Conservation (phyloP, 140 eudicot genomes). For the Ambrosia hybrid region DNA sequence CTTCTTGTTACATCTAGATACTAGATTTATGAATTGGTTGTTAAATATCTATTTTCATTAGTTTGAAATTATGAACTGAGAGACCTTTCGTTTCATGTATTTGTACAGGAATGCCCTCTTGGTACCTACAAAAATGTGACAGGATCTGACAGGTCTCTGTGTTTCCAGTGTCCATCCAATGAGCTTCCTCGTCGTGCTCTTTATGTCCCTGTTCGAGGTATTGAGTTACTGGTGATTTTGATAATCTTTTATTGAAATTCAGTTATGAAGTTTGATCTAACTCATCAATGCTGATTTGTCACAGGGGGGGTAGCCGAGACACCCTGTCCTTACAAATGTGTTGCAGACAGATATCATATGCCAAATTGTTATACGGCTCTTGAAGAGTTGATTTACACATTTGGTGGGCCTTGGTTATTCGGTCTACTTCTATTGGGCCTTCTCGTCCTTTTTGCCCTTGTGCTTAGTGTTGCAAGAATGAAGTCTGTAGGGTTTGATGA, state of each 20-base stretch:
- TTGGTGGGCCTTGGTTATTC: conserved; percentile 78
- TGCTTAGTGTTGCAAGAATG: conserved; percentile 58
- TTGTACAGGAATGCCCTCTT: conserved; percentile 82
- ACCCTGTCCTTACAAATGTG: conserved; percentile 31
- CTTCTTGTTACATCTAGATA: conserved; percentile 8
- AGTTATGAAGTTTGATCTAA: neutral
- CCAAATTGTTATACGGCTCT: too few relatives aligned
- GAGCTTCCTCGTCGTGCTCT: conserved; percentile 89
- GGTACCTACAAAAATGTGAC: conserved; percentile 89
- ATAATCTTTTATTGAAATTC: neutral
- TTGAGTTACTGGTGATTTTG: conserved; percentile 24
- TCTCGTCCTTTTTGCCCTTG: conserved; percentile 46
- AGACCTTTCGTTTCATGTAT: neutral
- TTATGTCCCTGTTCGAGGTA: conserved; percentile 76
- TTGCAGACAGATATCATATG: conserved; percentile 66
- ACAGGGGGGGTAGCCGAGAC: conserved; percentile 84
- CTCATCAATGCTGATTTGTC: conserved; percentile 15
- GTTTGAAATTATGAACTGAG: conserved; percentile 8
- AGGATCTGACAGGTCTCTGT: conserved; percentile 79
- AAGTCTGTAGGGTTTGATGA: conserved; percentile 86
- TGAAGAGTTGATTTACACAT: too few relatives aligned
- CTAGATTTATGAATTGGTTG: conserved; percentile 7
- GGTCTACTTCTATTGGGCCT: conserved; percentile 78
- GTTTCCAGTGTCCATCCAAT: conserved; percentile 63
- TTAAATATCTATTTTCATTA: neutral